Evolutionary conservation across 371 early-diverging fungal species (phyloP).

Genomic region (Mucor saturninus): DNA sequence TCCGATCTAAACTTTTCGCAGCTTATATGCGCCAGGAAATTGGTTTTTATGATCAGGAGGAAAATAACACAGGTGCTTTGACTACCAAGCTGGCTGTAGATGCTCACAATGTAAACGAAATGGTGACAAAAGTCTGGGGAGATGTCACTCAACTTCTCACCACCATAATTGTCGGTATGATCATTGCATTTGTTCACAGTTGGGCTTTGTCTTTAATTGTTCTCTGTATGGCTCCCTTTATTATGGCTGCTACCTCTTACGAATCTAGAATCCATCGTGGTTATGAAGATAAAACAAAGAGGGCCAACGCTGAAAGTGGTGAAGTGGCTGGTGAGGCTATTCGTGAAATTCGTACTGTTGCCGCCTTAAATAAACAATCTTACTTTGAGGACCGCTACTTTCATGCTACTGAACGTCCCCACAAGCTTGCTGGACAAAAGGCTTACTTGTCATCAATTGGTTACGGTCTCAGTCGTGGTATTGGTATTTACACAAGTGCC

Average conservation of each 20-base stretch:
- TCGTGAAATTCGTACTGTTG: slow-evolving; percentile 82
- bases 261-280: slow-evolving; percentile 36
- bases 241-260: slow-evolving; percentile 39
- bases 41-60: slow-evolving; percentile 81
- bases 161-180: slow-evolving; percentile 36
- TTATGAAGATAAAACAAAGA: slow-evolving; percentile 54
- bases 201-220: slow-evolving; percentile 60
- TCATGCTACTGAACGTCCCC: slow-evolving; percentile 66
- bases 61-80: slow-evolving; percentile 78
- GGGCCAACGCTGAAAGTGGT: slow-evolving; percentile 64
- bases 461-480: slow-evolving; percentile 65
- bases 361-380: slow-evolving; percentile 71
- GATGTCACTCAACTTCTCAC: slow-evolving; percentile 54
- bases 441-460: slow-evolving; percentile 63
- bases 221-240: slow-evolving; percentile 46
- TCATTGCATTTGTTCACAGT: slow-evolving; percentile 39
- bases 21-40: slow-evolving; percentile 78
- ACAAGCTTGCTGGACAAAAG: slow-evolving; percentile 59
- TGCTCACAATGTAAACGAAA: slow-evolving; percentile 65
- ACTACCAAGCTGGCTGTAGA: slow-evolving; percentile 81
- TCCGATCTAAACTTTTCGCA: slow-evolving; percentile 58
- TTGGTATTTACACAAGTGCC: slow-evolving; percentile 63
- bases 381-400: slow-evolving; percentile 64
- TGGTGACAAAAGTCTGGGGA: slow-evolving; percentile 69
- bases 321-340: slow-evolving; percentile 84